Evolutionary conservation across 345 rosid species (phyloP).

Genomic region (Eucalyptus albens): DNA sequence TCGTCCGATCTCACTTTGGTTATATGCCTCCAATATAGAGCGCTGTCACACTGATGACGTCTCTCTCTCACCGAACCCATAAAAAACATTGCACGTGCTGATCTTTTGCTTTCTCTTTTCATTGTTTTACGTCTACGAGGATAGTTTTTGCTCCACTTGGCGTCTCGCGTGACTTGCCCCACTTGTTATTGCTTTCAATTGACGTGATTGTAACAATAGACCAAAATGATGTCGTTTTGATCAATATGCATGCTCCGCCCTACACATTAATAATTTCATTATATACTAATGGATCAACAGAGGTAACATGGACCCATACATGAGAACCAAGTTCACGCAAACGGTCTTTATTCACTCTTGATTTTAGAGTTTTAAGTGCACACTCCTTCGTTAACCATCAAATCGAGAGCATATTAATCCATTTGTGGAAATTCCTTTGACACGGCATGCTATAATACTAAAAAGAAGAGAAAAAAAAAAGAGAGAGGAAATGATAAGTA

Average conservation of each 20-base stretch:
- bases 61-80: not conserved
- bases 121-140: not conserved
- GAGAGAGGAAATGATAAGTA: not conserved
- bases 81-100: not conserved
- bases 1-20: not conserved
- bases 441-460: not conserved
- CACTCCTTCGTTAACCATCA: not conserved
- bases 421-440: not conserved
- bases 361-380: not conserved
- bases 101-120: not conserved
- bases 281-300: not conserved
- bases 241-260: not conserved
- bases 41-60: not conserved
- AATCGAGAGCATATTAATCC: not conserved
- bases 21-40: not conserved
- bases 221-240: not conserved
- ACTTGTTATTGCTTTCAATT: not conserved
- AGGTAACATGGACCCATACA: not conserved
- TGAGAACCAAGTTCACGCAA: not conserved
- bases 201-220: not conserved
- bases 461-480: not conserved
- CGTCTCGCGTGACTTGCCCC: not conserved
- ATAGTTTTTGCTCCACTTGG: not conserved
- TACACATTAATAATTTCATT: not conserved
- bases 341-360: not conserved